Evolutionary conservation across 495 filamentous ascomycete genomes (phyloP).

Genomic region (Penicillium desertorum): DNA sequence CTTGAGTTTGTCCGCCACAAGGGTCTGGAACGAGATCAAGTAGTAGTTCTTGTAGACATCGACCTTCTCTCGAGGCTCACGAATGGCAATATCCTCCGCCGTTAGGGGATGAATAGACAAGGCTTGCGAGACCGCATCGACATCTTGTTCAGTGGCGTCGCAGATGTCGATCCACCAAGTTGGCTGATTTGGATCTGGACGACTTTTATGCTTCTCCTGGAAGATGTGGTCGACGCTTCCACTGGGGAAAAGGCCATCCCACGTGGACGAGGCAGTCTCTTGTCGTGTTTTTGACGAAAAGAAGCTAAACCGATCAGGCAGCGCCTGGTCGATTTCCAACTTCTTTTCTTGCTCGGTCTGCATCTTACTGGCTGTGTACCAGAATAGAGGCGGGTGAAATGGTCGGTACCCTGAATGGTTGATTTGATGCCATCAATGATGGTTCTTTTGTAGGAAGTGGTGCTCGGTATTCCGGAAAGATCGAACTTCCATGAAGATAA

Average conservation of each 20-base stretch:
- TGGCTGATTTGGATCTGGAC: slow-evolving; percentile 34
- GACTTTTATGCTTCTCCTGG: slow-evolving; percentile 54
- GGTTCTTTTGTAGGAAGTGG: neutral
- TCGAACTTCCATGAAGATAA: slow-evolving; percentile 1
- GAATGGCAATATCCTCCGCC: slow-evolving; percentile 83
- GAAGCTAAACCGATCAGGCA: slow-evolving; percentile 71
- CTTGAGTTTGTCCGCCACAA: slow-evolving; percentile 63
- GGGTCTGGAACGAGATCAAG: slow-evolving; percentile 88
- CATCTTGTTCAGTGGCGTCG: slow-evolving; percentile 79
- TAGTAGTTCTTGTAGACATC: slow-evolving; percentile 94
- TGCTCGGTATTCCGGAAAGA: neutral
- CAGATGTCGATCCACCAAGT: slow-evolving; percentile 92
- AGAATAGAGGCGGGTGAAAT: neutral
- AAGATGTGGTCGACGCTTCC: slow-evolving; percentile 73
- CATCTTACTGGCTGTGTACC: neutral
- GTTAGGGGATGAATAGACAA: slow-evolving; percentile 90
- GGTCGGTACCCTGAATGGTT: neutral
- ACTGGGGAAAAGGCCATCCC: slow-evolving; percentile 73
- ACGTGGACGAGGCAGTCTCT: slow-evolving; percentile 69
- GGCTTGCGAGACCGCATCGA: slow-evolving; percentile 71
- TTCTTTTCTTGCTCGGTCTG: slow-evolving; percentile 5
- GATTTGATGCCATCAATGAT: slow-evolving; percentile 7
- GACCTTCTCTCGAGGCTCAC: slow-evolving; percentile 93
- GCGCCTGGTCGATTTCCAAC: neutral
- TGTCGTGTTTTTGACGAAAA: slow-evolving; percentile 83